Conservation (phyloP, 805 yeast genomes). For the Myxozyma melibiosi region DNA sequence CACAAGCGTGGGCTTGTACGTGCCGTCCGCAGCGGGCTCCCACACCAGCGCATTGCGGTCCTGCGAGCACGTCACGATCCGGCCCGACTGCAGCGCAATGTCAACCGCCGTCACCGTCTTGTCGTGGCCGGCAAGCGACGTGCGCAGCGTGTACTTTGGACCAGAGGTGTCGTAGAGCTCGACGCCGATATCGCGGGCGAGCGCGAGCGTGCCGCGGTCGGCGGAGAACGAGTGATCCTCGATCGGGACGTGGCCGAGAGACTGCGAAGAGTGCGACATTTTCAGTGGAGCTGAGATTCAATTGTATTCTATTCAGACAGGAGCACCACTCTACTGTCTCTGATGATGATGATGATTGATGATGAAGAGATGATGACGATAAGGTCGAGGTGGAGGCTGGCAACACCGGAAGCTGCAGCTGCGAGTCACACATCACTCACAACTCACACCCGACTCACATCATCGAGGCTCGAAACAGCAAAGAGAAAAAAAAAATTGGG, state of each 20-base stretch:
- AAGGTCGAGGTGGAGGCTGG: no score
- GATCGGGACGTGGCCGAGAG: slow-evolving; percentile 80
- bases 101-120: slow-evolving; percentile 94
- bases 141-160: slow-evolving; percentile 57
- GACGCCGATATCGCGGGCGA: slow-evolving; percentile 76
- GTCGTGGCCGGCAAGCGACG: slow-evolving; percentile 81
- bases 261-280: slow-evolving; percentile 46
- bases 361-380: not conserved
- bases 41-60: slow-evolving; percentile 97
- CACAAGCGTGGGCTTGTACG: slow-evolving; percentile 86
- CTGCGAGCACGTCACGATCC: slow-evolving; percentile 94
- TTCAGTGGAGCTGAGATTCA: not conserved
- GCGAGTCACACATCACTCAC: no score
- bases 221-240: slow-evolving; percentile 87
- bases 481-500: no score
- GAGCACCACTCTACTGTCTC: slow-evolving; percentile 44
- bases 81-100: slow-evolving; percentile 74
- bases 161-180: slow-evolving; percentile 67
- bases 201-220: slow-evolving; percentile 68
- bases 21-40: slow-evolving; percentile 68
- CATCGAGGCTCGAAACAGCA: no score
- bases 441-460: no score
- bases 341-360: not conserved
- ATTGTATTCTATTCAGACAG: slow-evolving; percentile 38
- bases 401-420: no score